Base-by-base conservation (phyloP, 768 basidiomycete genomes). In the Tremella mesenterica region DNA sequence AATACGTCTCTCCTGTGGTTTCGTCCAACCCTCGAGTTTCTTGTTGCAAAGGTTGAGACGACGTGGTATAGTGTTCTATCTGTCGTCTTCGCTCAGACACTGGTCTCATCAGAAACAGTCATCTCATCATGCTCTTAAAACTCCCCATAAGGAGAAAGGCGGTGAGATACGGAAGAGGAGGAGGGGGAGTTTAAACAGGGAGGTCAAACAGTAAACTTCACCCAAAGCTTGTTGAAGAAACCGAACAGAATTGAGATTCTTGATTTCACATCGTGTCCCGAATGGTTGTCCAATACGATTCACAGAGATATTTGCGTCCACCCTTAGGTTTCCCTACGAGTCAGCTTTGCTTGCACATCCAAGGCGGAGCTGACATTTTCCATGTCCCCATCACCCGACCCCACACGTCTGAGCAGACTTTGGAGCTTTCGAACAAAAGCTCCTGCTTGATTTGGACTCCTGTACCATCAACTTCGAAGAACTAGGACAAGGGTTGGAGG, bases 381-480 rank as follows among this genome's bases (percentile, higher is more conserved):
- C 95, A 97, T 97, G 65, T 92, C 92, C 1, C 88, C 91, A 69
- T 93, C 89, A 57, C 89, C 90, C 0, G 88, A 83, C 0, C 88
- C 90, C 2, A 93, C 77, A 14, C 86, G 79, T 16, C 92, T 80
- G 7, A 97, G 75, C 16, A 95, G 65, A 3, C 83, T 79, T 69
- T 95, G 91, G 1, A 99, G 76, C 8, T 84, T 79, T 33, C 83
- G 79, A 4, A 96, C 86, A 74, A 93, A 97, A 5, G 82, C 81
- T 1, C 81, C 86, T 18, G 89, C 92, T 71, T 97, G 87, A 72
- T 93, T 89, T 3, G 95, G 84, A 1, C 86, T 86, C 43, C 78
- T 81, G 60, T 8, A 30, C 26, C 12, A 28, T 41, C 38, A 41
- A 23, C 38, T 41, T 5, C 38, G 23, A 4, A 8, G 8, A 23